Evolutionary conservation across 2,329 filamentous ascomycete species (phyloP).

Genomic region (Acrodontium crateriforme): DNA sequence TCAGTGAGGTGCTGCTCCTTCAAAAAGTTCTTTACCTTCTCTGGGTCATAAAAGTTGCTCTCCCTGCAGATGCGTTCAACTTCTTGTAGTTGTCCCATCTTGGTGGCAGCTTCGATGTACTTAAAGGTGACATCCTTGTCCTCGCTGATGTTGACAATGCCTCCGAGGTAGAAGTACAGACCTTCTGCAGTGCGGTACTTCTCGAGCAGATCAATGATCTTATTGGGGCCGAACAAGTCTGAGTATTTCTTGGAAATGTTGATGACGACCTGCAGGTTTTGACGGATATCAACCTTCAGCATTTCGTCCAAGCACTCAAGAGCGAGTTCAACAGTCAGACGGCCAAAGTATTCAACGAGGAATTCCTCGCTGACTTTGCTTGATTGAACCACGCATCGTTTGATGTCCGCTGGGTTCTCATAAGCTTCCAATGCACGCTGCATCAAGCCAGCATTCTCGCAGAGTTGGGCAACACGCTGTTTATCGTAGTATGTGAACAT

Average conservation of each 20-base stretch:
- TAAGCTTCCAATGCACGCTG: constrained; percentile 74
- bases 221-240: constrained; percentile 76
- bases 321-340: constrained; percentile 87
- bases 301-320: constrained; percentile 90
- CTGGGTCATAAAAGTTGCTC: constrained; percentile 58
- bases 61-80: constrained; percentile 96
- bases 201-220: constrained; percentile 85
- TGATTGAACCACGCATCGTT: constrained; percentile 75
- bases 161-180: constrained; percentile 95
- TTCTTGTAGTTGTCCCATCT: constrained; percentile 85
- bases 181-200: constrained; percentile 96
- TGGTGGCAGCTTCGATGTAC: constrained; percentile 94
- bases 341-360: constrained; percentile 84
- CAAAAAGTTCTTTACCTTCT: constrained; percentile 98
- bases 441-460: constrained; percentile 75
- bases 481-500: constrained; percentile 98
- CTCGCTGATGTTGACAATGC: constrained; percentile 92
- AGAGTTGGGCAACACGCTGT: constrained; percentile 72
- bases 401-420: constrained; percentile 77
- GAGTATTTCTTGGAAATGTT: constrained; percentile 97
- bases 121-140: constrained; percentile 97
- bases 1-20: constrained; percentile 90
- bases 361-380: constrained; percentile 85
- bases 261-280: constrained; percentile 88
- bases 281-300: constrained; percentile 91